These are phyloP conservation scores for Globomyces sp. DNA, from an alignment of 371 early-diverging fungal species.

Conservation along the genomic window DNA sequence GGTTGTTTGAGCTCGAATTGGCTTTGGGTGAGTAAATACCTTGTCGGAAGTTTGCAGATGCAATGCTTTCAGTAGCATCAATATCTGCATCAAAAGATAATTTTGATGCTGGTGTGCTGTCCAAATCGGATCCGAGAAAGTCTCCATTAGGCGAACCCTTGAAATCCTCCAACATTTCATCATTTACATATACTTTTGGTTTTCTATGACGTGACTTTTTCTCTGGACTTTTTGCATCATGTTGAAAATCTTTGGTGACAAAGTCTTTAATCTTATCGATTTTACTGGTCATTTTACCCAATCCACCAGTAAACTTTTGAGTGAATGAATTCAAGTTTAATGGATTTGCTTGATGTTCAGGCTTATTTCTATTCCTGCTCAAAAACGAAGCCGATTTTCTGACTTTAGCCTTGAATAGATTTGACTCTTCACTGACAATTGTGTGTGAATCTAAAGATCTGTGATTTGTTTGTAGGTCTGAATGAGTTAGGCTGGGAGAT, in stretches of 20 bases:
- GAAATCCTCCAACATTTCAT: not conserved
- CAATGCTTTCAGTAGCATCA: too few species aligned
- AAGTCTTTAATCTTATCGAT: conserved; percentile 29
- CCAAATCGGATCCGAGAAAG: not conserved
- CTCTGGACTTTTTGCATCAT: not conserved
- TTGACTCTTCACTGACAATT: not conserved
- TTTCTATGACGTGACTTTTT: not conserved
- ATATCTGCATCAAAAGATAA: not conserved
- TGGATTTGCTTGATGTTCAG: not conserved
- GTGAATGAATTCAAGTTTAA: not conserved
- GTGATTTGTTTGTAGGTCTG: not conserved
- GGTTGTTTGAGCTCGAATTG: too few species aligned
- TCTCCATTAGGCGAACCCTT: not conserved
- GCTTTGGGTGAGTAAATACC: too few species aligned
- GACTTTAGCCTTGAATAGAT: not conserved
- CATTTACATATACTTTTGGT: not conserved
- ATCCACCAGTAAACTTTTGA: conserved; percentile 21
- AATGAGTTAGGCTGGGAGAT: not conserved
- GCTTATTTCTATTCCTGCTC: not conserved
- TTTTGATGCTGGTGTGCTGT: not conserved
- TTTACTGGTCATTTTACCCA: conserved; percentile 23
- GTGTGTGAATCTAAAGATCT: not conserved
- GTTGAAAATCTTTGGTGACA: not conserved
- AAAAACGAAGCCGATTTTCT: not conserved
- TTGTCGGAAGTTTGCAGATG: too few species aligned